Evolutionary conservation across 2,329 filamentous ascomycete genomes (phyloP), one percentile per base, ranked within the genome.

Genomic region (Neonectria neomacrospora): DNA sequence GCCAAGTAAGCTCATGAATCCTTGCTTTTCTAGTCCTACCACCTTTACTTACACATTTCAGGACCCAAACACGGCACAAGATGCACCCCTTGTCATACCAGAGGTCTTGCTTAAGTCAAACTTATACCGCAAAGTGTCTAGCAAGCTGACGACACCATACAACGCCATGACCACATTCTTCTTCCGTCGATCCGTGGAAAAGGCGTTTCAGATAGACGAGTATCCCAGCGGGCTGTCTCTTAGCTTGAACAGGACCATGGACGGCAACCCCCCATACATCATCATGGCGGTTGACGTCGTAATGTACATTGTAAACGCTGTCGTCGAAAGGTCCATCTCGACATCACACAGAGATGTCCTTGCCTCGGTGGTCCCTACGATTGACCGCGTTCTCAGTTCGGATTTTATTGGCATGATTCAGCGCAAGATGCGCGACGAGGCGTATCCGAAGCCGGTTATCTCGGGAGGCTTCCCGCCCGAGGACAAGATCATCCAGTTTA

Each of bases 351-450:
- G 90, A 69, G 85, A 90, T 18, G 89, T 97, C 3, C 86, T 97
- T 22, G 88, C 88, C 44, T 92, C 88, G 60, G 91, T 97, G 7
- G 81, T 97, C 26, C 91, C 94, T 2, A 91, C 90, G 0, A 83
- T 98, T 5, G 88, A 91, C 18, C 88, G 93, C 34, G 90, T 99
- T 1, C 86, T 99, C 4, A 89, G 91, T 30, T 89, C 90, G 3
- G 96, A 99, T 77, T 99, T 98, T 76, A 90, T 98, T 68, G 93
- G 93, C 72, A 97, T 99, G 94, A 90, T 97, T 41, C 95, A 98
- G 77, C 90, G 95, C 62, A 97, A 97, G 79, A 98, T 99, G 96
- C 89, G 94, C 47, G 94, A 98, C 76, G 96, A 99, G 78, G 91
- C 90, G 65, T 98, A 97, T 74, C 96, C 95, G 0, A 93, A 91